Evolutionary conservation across 139 green algal species (phyloP), one percentile per base, ranked within the genome.

Genomic region (Chlamydomonas applanata): DNA sequence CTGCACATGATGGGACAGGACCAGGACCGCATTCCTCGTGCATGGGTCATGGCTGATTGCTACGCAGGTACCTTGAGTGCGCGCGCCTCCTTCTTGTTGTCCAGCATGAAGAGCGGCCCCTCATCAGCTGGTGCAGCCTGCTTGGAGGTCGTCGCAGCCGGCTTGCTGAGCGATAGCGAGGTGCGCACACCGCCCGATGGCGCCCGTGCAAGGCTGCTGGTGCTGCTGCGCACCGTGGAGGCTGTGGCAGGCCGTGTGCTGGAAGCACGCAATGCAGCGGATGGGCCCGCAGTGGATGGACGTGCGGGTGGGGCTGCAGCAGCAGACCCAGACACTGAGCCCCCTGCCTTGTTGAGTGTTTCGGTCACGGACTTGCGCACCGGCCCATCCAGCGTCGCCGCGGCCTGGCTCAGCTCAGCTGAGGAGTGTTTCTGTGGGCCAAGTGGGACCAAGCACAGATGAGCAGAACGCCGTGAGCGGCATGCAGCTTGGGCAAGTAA

Each of bases 81-180:
- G 2, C 91, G 81, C 20, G 93, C 90, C 20, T 90, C 88, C 80
- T 94, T 94, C 60, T 85, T 85, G 22, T 64, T 82, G 73, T 89
- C 88, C 29, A 86, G 46, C 32, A 71, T 36, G 4, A 94, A 68
- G 16, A 91, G 69, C 3, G 82, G 75, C 3, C 62, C 82, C 9
- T 76, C 79, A 24, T 77, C 77, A 0, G 30, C 54, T 11, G 59
- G 46, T 2, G 34, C 67, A 30, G 30, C 67, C 27, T 27, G 35
- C 24, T 20, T 59, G 33, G 32, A 13, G 9, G 22, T 11, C 17
- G 35, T 25, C 2, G 9, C 57, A 34, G 7, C 57, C 33, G 9
- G 40, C 62, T 69, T 69, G 62, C 52, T 69, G 33, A 69, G 62
- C 25, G 32, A 53, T 11, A 69, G 62, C 40, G 62, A 69, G 11